Evolutionary conservation across 768 basidiomycete species (phyloP).

Genomic region (Russula griseocarnosa): DNA sequence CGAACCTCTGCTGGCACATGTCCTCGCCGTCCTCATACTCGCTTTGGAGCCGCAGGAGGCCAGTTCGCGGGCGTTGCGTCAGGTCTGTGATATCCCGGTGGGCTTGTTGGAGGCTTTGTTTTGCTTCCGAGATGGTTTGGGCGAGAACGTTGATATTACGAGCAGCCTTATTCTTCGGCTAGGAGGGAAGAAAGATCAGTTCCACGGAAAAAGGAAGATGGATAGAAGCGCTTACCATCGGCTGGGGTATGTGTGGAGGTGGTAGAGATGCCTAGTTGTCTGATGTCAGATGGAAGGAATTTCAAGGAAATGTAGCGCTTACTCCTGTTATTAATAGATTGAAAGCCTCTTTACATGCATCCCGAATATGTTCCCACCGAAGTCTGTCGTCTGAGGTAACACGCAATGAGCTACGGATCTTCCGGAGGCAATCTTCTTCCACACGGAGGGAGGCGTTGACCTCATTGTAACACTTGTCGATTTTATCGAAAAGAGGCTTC

Average conservation of each 20-base stretch:
- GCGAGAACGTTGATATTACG: slow-evolving; percentile 16
- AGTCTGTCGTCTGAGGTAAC: slow-evolving; percentile 16
- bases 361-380: slow-evolving; percentile 21
- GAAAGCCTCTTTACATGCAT: slow-evolving; percentile 15
- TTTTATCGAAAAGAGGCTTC: slow-evolving; percentile 8
- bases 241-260: not conserved
- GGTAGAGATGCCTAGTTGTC: not conserved
- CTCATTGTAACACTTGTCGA: slow-evolving; percentile 13
- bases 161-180: slow-evolving; percentile 11
- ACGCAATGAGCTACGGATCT: slow-evolving; percentile 6
- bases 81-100: slow-evolving; percentile 1
- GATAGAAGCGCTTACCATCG: not conserved
- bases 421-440: slow-evolving; percentile 11
- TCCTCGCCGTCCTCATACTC: slow-evolving; percentile 11
- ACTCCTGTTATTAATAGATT: not conserved
- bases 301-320: too few species aligned
- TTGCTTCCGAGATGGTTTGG: not conserved
- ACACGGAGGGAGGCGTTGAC: slow-evolving; percentile 9
- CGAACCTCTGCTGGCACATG: slow-evolving; percentile 9
- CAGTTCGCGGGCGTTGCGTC: slow-evolving; percentile 2
- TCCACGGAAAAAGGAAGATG: not conserved
- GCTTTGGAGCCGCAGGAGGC: slow-evolving; percentile 10
- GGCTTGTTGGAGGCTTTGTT: not conserved
- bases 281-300: not conserved
- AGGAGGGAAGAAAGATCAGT: not conserved